These are phyloP conservation scores for Penicillium dipodomyicola DNA, from an alignment of 495 filamentous ascomycete genomes.

Conservation along the genomic window DNA sequence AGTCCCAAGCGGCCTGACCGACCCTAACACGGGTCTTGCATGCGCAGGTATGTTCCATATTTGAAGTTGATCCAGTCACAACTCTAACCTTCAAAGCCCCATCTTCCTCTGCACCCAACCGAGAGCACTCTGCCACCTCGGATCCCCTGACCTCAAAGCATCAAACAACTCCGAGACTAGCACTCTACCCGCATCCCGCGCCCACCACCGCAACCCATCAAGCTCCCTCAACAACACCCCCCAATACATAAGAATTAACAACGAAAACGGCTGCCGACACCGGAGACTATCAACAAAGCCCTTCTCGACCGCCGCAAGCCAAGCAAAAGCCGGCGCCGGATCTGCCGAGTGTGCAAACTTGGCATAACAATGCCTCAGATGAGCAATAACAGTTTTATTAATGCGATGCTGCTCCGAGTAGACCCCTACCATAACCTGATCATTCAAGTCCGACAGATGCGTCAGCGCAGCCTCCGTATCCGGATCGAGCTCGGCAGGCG, in stretches of 20 bases:
- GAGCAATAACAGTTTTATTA: slow-evolving; percentile 24
- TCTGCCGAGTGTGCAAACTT: slow-evolving; percentile 21
- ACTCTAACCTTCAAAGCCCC: not conserved
- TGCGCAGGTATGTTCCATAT: not conserved
- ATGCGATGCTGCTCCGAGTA: slow-evolving; percentile 18
- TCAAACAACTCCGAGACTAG: slow-evolving; percentile 26
- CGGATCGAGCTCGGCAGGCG: slow-evolving; percentile 14
- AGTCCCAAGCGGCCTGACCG: not conserved
- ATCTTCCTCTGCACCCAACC: slow-evolving; percentile 21
- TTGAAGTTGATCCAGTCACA: not conserved
- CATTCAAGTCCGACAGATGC: slow-evolving; percentile 22
- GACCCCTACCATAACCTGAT: slow-evolving; percentile 8
- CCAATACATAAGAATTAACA: slow-evolving; percentile 34
- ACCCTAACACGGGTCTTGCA: not conserved
- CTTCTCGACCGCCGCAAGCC: slow-evolving; percentile 30
- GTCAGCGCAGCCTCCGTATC: slow-evolving; percentile 21
- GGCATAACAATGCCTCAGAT: slow-evolving; percentile 28
- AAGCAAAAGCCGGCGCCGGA: slow-evolving; percentile 29
- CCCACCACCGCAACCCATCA: slow-evolving; percentile 32
- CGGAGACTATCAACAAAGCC: slow-evolving; percentile 26
- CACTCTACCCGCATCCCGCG: slow-evolving; percentile 22
- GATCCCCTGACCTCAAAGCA: slow-evolving; percentile 10
- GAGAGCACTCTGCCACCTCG: slow-evolving; percentile 25
- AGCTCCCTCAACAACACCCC: slow-evolving; percentile 28
- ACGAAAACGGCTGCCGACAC: slow-evolving; percentile 23